Percentiles rank a stretch among this genome's conserved stretches.
These are phyloP conservation scores for Globisporangium iwayamae DNA, from an alignment of 352 stramenopile species.

Conservation along the genomic window DNA sequence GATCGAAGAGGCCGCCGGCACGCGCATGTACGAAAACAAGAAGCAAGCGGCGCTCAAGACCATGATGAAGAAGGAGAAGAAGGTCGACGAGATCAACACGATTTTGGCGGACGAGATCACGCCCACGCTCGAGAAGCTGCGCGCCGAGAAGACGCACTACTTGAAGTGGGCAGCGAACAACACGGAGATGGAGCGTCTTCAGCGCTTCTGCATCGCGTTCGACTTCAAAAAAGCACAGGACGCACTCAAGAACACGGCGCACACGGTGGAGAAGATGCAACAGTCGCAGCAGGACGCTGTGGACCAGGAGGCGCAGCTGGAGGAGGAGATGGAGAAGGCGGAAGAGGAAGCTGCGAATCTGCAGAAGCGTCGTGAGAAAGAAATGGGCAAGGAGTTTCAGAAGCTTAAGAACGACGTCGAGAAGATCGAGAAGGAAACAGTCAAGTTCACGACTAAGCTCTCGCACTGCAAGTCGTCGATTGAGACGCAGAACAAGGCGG, in stretches of 20 bases:
- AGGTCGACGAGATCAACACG: slow-evolving; percentile 99
- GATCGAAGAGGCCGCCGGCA: slow-evolving; percentile 99
- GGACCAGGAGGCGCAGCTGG: slow-evolving; percentile 46
- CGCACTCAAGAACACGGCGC: slow-evolving; percentile 80
- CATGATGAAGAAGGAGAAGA: slow-evolving; percentile 99
- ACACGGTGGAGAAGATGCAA: slow-evolving; percentile 89
- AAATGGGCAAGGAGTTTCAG: slow-evolving; percentile 85
- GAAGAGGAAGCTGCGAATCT: slow-evolving; percentile 83
- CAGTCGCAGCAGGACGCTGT: slow-evolving; percentile 73
- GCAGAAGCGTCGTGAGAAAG: slow-evolving; percentile 72
- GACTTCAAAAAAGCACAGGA: slow-evolving; percentile 92
- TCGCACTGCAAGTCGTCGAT: slow-evolving; percentile 71
- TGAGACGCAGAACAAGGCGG: slow-evolving; percentile 57
- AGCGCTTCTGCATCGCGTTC: slow-evolving; percentile 96
- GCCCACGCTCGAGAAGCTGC: slow-evolving; percentile 97
- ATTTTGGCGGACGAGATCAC: slow-evolving; percentile 99
- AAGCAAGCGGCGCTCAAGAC: slow-evolving; percentile 97
- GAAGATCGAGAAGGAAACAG: slow-evolving; percentile 72
- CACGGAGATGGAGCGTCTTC: slow-evolving; percentile 96
- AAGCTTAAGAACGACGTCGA: slow-evolving; percentile 80
- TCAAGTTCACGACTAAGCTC: slow-evolving; percentile 83
- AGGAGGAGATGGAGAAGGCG: slow-evolving; percentile 70
- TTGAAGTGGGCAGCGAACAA: slow-evolving; percentile 98
- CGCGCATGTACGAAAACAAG: slow-evolving; percentile 99
- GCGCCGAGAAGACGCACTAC: slow-evolving; percentile 97